Conservation (phyloP, 192 early-diverging fungal genomes). For the Borealophlyctis nickersoniae region DNA sequence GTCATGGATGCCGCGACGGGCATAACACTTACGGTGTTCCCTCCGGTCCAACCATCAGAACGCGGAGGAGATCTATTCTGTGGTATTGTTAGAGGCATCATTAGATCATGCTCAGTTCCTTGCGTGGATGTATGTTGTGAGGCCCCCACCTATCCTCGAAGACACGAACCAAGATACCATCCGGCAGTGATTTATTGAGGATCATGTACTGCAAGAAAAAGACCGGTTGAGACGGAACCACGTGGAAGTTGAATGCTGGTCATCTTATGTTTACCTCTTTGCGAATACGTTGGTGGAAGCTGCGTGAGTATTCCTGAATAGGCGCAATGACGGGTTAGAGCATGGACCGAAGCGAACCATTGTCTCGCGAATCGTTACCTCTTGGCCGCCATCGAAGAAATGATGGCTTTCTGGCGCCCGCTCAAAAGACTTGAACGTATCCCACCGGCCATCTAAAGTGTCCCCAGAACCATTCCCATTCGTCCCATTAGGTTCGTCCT, state of each 20-base stretch:
- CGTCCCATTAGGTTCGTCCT: neutral
- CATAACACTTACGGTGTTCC: conserved; percentile 43
- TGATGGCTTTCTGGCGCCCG: conserved; percentile 7
- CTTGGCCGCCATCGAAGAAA: conserved; percentile 12
- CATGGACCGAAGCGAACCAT: neutral
- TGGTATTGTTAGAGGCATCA: too few relatives aligned
- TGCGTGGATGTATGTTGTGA: too few relatives aligned
- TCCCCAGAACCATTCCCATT: neutral
- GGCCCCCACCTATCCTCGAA: too few relatives aligned
- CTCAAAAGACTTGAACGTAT: conserved; percentile 8
- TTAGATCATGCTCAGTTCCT: too few relatives aligned
- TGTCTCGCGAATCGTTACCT: conserved; percentile 15
- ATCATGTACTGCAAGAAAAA: conserved; percentile 45
- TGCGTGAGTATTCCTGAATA: neutral
- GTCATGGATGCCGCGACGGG: too few relatives aligned
- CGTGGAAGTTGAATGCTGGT: too few relatives aligned
- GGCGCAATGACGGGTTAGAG: neutral
- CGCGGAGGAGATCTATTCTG: conserved; percentile 56
- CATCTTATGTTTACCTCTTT: conserved; percentile 25
- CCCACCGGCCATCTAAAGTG: neutral
- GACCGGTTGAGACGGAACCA: conserved; percentile 18
- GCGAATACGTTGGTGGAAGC: conserved; percentile 21
- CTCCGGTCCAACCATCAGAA: conserved; percentile 52
- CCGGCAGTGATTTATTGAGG: conserved; percentile 45
- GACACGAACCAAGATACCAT: conserved; percentile 56